Evolutionary conservation across 257 asterid species (phyloP).

Genomic region (Fraxinus quadrangulata): DNA sequence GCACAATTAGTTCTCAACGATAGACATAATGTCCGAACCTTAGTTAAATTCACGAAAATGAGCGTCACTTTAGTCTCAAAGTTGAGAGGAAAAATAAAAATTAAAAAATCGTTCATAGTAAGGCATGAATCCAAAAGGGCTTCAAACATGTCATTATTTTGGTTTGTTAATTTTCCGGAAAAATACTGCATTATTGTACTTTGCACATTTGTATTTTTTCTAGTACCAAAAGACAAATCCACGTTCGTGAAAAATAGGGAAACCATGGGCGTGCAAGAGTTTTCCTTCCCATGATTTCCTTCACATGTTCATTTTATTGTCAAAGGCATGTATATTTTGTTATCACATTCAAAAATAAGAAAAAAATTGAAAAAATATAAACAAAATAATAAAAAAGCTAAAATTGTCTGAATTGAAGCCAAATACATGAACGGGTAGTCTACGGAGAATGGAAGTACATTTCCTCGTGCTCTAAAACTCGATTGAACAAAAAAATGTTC

Average conservation of each 20-base stretch:
- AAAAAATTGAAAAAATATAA: too few relatives aligned
- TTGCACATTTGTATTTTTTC: slow-evolving; percentile 12
- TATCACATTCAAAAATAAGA: too few relatives aligned
- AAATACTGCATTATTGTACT: slow-evolving; percentile 23
- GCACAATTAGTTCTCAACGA: too few relatives aligned
- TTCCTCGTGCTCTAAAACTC: neutral
- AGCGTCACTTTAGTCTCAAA: neutral
- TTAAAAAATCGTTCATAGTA: neutral
- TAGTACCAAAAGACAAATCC: slow-evolving; percentile 14
- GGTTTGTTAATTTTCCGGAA: neutral
- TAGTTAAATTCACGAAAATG: too few relatives aligned
- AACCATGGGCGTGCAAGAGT: slow-evolving; percentile 38
- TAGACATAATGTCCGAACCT: too few relatives aligned
- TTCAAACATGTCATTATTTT: neutral
- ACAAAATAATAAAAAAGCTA: too few relatives aligned
- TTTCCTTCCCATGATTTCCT: neutral
- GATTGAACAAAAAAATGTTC: neutral
- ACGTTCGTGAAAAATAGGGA: slow-evolving; percentile 3
- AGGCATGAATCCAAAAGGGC: slow-evolving; percentile 8
- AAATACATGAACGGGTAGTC: neutral
- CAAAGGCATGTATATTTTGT: too few relatives aligned
- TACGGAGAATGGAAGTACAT: neutral
- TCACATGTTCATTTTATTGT: too few relatives aligned
- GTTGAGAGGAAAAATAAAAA: neutral
- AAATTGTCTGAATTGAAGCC: neutral